Evolutionary conservation across 148 eudicot genomes (phyloP), one percentile per base, ranked within the genome.

Genomic region (Camellia lanceoleosa): DNA sequence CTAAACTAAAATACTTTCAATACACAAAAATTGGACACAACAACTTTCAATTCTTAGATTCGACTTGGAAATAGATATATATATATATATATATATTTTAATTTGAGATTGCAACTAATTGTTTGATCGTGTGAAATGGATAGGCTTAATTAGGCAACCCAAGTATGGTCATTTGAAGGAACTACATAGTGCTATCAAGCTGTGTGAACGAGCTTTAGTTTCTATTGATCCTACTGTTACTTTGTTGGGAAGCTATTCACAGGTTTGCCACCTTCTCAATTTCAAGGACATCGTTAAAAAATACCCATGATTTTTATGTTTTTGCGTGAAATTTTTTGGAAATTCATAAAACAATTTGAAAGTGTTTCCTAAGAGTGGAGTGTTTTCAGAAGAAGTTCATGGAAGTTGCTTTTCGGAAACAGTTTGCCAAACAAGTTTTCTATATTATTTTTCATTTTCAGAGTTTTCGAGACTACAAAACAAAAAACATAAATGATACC

Each of bases 121-220:
- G 46, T 16, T 70, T 75, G 12, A 54, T 56, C 4, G 11, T 65
- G 44, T 14, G n/a, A 15, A 41, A 62, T 78, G 19, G 54, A 68
- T 85, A 96, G 99, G 99, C 73, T 78, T 97, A 88, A 83, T 85
- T 58, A 94, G 96, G 85, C 95, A 92, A 47, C 99, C 97, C 5
- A 96, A 97, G 81, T 94, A 94, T 51, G 90, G 89, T 74, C 99
- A 97, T 84, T 77, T 97, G 71, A 92, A 88, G 89, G 94, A 92
- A 82, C 91, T 95, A 85, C 99, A 95, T 83, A 88, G 76, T 79
- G 97, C 97, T 20, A 87, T 95, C 38, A 93, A 92, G 88, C 83
- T 88, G 68, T 88, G 93, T 47, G 97, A 92, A 80, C 81, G 80
- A 41, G 97, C 99, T 52, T 81, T 95, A 73, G 87, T 93, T 87